These are phyloP conservation scores for Polygonum maritimum DNA, from an alignment of 148 eudicot species.

Conservation along the genomic window DNA sequence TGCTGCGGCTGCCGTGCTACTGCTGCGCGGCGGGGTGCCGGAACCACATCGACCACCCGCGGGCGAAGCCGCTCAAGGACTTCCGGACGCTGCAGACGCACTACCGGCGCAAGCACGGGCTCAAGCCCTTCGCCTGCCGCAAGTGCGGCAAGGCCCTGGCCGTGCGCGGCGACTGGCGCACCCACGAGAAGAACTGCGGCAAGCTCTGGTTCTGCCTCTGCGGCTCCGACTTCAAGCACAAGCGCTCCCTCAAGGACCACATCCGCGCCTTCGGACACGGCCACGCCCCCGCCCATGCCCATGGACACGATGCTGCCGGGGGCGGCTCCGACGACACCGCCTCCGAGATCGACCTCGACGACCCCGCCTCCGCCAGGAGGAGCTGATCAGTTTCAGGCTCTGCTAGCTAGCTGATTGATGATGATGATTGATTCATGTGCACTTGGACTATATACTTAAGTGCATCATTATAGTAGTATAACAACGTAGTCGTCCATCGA, in stretches of 20 bases:
- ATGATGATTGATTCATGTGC: neutral
- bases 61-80: slow-evolving; percentile 55
- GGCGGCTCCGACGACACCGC: slow-evolving; percentile 32
- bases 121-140: slow-evolving; percentile 53
- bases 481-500: neutral
- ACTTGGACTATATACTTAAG: neutral
- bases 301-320: slow-evolving; percentile 36
- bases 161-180: slow-evolving; percentile 67
- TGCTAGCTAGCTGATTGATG: no score
- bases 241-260: slow-evolving; percentile 58
- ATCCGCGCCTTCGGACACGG: slow-evolving; percentile 54
- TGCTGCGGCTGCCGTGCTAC: slow-evolving; percentile 63
- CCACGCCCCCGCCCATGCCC: slow-evolving; percentile 36
- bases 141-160: slow-evolving; percentile 60
- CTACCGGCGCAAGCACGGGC: slow-evolving; percentile 62
- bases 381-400: neutral
- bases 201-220: slow-evolving; percentile 67
- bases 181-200: slow-evolving; percentile 70
- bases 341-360: slow-evolving; percentile 40
- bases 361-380: neutral
- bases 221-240: slow-evolving; percentile 67
- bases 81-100: slow-evolving; percentile 65
- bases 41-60: slow-evolving; percentile 63
- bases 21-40: slow-evolving; percentile 60
- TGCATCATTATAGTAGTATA: no score